These are phyloP conservation scores for Fraxinus sp. DNA, from an alignment of 305 asterid genomes.

Conservation along the genomic window DNA sequence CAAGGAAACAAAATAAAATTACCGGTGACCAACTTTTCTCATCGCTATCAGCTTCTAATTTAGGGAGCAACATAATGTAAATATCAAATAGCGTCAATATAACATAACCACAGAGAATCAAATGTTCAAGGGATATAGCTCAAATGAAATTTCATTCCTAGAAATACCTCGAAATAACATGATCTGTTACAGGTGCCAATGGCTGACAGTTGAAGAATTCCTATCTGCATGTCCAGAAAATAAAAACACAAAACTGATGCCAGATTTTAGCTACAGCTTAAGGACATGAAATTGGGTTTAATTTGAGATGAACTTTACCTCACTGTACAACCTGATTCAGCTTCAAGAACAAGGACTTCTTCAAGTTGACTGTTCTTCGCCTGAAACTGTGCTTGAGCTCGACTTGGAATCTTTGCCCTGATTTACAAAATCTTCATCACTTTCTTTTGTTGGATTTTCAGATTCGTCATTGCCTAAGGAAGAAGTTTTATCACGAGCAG, in stretches of 20 bases:
- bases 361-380: conserved; percentile 34
- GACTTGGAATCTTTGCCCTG: conserved; percentile 39
- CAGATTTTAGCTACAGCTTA: conserved; percentile 44
- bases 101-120: neutral
- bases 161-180: conserved; percentile 21
- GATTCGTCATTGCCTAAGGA: conserved; percentile 2
- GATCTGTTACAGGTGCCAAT: conserved; percentile 35
- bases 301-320: conserved; percentile 50
- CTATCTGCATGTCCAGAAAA: conserved; percentile 47
- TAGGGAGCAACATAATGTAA: neutral
- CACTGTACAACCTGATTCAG: conserved; percentile 58
- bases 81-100: neutral
- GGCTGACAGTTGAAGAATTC: conserved; percentile 27
- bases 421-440: conserved; percentile 34
- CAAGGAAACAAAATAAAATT: neutral
- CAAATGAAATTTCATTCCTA: conserved; percentile 13
- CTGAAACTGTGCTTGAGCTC: conserved; percentile 11
- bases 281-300: conserved; percentile 35
- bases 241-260: conserved; percentile 38
- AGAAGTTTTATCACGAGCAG: neutral
- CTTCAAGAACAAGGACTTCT: conserved; percentile 30
- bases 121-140: neutral
- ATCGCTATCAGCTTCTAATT: neutral
- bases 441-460: conserved; percentile 16
- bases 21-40: neutral